A percentile compares a stretch with the other conserved stretches of the same genome.
Conservation (phyloP, 371 early-diverging fungal species). For the Mortierella sp. region DNA sequence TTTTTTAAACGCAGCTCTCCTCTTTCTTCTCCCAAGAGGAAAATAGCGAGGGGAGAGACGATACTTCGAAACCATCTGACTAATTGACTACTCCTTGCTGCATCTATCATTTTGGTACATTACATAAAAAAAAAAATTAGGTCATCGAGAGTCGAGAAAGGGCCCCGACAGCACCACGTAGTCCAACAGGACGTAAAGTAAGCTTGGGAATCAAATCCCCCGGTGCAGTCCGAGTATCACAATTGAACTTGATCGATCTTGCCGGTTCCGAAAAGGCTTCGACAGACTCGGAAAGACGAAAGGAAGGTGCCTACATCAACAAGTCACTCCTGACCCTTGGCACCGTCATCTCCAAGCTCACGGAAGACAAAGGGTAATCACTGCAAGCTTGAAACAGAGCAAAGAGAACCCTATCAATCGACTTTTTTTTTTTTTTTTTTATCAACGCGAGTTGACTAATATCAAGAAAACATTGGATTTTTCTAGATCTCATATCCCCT, state of each 20-base stretch:
- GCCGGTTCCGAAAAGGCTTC: conserved; percentile 95
- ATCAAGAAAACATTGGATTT: background rate
- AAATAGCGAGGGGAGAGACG: background rate
- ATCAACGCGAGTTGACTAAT: background rate
- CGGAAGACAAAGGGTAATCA: conserved; percentile 59
- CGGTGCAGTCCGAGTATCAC: conserved; percentile 73
- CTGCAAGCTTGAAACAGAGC: conserved; percentile 8
- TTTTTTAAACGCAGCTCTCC: too few species aligned
- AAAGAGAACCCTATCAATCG: conserved; percentile 2
- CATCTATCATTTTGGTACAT: background rate
- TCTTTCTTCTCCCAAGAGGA: too few species aligned
- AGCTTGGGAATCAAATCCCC: conserved; percentile 53
- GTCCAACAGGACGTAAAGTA: conserved; percentile 47
- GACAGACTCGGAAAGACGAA: conserved; percentile 75
- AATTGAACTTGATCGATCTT: conserved; percentile 86
- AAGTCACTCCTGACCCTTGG: conserved; percentile 85
- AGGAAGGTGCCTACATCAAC: conserved; percentile 94
- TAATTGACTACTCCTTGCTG: background rate
- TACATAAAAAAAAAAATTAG: conserved; percentile 9
- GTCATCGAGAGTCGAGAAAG: conserved; percentile 61
- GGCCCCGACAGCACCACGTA: conserved; percentile 21
- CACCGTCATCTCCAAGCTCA: conserved; percentile 85
- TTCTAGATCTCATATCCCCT: conserved; percentile 73
- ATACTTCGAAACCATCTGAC: background rate
- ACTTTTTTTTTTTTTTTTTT: background rate